Evolutionary conservation across 2,329 filamentous ascomycete species (phyloP).

Genomic region (Apiospora pterosperma): DNA sequence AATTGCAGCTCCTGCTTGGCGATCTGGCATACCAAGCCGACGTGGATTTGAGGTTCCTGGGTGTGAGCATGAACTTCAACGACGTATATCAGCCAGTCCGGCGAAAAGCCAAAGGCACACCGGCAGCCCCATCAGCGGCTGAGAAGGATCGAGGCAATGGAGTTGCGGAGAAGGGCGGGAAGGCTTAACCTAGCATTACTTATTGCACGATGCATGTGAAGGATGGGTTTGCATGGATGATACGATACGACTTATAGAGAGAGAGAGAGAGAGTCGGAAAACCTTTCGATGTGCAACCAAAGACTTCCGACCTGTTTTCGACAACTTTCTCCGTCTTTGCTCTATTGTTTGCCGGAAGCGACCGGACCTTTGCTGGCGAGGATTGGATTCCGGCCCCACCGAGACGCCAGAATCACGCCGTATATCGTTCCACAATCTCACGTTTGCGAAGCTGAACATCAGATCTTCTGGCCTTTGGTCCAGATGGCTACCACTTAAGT

Average conservation of each 20-base stretch:
- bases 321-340: not conserved
- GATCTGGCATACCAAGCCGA: conserved; percentile 93
- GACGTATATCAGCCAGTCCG: conserved; percentile 83
- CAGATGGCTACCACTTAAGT: not conserved
- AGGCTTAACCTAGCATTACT: not conserved
- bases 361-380: not conserved
- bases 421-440: not conserved
- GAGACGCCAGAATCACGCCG: not conserved
- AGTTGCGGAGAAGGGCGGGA: not conserved
- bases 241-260: not conserved
- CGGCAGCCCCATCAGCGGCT: not conserved
- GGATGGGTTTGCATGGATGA: not conserved
- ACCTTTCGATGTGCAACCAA: not conserved
- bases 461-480: not conserved
- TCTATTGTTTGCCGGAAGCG: not conserved
- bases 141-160: conserved; percentile 1
- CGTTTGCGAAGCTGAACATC: not conserved
- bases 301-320: not conserved
- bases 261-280: not conserved
- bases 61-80: conserved; percentile 98
- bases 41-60: conserved; percentile 91
- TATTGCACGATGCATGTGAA: not conserved
- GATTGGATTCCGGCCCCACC: not conserved
- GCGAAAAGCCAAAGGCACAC: conserved; percentile 49
- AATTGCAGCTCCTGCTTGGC: conserved; percentile 78